These are phyloP conservation scores for Senna tora DNA, from an alignment of 306 rosid species.

Conservation along the genomic window DNA sequence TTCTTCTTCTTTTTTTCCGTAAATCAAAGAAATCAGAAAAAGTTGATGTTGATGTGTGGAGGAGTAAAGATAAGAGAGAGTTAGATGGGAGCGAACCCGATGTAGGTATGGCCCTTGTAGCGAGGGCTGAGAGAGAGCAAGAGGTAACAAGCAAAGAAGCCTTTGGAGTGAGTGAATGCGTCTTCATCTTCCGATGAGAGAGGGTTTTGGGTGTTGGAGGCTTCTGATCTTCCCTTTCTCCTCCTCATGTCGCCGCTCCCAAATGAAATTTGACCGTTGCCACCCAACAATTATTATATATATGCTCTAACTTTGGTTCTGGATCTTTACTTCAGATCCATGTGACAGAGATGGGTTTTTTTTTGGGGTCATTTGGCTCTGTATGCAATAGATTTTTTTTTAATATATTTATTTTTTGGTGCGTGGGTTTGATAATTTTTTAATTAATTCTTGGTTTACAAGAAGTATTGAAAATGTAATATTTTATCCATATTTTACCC, in stretches of 20 bases:
- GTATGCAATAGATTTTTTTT: too few species aligned
- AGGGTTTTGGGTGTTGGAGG: constrained; percentile 44
- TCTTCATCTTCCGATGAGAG: constrained; percentile 37
- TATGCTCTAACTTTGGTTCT: too few species aligned
- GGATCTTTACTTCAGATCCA: too few species aligned
- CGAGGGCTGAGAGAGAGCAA: constrained; percentile 81
- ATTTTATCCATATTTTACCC: too few species aligned
- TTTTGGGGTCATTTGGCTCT: too few species aligned
- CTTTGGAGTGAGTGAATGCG: constrained; percentile 17
- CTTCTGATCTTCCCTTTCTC: constrained; percentile 46
- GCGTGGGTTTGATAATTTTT: neutral
- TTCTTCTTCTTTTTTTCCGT: too few species aligned
- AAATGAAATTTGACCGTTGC: constrained; percentile 77
- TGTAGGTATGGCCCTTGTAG: constrained; percentile 87
- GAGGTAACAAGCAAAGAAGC: constrained; percentile 88
- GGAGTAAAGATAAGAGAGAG: neutral
- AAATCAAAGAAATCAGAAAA: constrained; percentile 19
- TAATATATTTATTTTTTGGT: too few species aligned
- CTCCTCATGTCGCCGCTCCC: constrained; percentile 41
- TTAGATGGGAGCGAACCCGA: constrained; percentile 59
- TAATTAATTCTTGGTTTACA: neutral
- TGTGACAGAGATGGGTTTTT: too few species aligned
- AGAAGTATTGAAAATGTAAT: too few species aligned
- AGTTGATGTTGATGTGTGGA: constrained; percentile 26
- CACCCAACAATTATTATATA: neutral